Percentiles rank a stretch among this genome's conserved stretches.
Conservation (phyloP, 805 yeast genomes). For the Cyberlindnera japonica region DNA sequence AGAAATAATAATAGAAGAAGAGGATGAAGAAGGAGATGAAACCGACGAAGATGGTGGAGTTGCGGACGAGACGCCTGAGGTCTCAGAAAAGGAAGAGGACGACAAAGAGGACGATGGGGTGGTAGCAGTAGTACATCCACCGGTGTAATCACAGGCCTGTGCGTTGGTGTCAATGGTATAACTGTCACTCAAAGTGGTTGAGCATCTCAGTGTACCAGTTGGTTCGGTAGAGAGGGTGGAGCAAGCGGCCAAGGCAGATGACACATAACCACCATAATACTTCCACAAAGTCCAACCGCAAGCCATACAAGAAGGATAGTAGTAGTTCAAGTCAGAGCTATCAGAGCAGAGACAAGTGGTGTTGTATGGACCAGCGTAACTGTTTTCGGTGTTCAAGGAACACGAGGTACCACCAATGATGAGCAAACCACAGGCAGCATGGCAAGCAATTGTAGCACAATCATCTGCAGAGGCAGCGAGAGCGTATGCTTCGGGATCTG, state of each 20-base stretch:
- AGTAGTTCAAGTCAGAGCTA: background rate
- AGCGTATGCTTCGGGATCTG: background rate
- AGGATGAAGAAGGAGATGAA: constrained; percentile 8
- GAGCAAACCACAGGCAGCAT: background rate
- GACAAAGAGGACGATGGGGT: constrained; percentile 11
- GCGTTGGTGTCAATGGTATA: background rate
- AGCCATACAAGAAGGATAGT: constrained; percentile 28
- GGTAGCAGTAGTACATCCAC: constrained; percentile 7
- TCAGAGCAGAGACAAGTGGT: constrained; percentile 1
- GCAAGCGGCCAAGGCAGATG: constrained; percentile 26
- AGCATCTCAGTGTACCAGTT: constrained; percentile 26
- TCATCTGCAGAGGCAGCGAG: background rate
- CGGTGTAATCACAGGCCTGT: constrained; percentile 5
- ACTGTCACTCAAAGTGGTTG: background rate
- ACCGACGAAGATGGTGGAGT: constrained; percentile 8
- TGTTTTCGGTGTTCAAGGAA: background rate
- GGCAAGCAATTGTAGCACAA: background rate
- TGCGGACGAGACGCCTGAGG: constrained; percentile 6
- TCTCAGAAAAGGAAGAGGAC: constrained; percentile 3
- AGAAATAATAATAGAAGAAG: constrained; percentile 8
- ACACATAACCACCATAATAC: constrained; percentile 28
- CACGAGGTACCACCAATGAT: background rate
- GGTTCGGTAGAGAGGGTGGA: constrained; percentile 25
- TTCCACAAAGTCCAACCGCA: constrained; percentile 36
- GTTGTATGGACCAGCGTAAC: background rate